phyloP scores from a whole-genome alignment of 2,329 filamentous ascomycete genomes.

The Conoideocrella luteorostrata region DNA sequence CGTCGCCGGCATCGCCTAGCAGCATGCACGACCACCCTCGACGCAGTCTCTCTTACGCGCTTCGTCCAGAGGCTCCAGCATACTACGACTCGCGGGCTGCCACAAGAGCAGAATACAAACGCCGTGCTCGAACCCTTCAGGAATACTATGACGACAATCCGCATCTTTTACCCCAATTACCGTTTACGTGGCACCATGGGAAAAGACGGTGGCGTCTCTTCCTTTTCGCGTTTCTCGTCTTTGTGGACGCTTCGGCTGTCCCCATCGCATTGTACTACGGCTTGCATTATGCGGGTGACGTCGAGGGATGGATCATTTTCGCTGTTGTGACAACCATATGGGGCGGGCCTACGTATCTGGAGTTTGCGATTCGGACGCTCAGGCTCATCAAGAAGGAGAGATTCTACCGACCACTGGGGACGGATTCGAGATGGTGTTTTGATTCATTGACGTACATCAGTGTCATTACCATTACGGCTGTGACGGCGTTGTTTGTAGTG shows the following conservation, averaged over 20 bases:
- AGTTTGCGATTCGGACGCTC: conserved; percentile 42
- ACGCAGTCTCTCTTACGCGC: conserved; percentile 29
- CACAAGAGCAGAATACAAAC: conserved; percentile 26
- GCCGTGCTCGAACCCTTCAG: conserved; percentile 28
- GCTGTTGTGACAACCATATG: conserved; percentile 49
- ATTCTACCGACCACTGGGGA: conserved; percentile 44
- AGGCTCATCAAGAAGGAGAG: conserved; percentile 42
- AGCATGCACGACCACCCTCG: conserved; percentile 13
- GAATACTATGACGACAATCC: conserved; percentile 35
- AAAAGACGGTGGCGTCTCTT: conserved; percentile 36
- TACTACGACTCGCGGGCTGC: conserved; percentile 36
- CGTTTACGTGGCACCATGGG: conserved; percentile 35
- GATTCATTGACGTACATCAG: conserved; percentile 43
- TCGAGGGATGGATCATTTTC: conserved; percentile 38
- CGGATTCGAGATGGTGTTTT: conserved; percentile 39
- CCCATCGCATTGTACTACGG: conserved; percentile 48
- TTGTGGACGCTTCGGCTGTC: conserved; percentile 36
- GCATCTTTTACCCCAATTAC: conserved; percentile 30
- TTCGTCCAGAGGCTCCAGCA: conserved; percentile 25
- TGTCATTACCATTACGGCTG: conserved; percentile 39
- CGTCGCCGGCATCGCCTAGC: neutral
- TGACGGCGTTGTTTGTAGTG: conserved; percentile 44
- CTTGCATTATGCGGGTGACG: conserved; percentile 34
- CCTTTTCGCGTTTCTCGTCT: conserved; percentile 40
- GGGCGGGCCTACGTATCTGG: conserved; percentile 48